Conservation (phyloP, 2,329 filamentous ascomycete species). For the Thielaviopsis cerberus region DNA sequence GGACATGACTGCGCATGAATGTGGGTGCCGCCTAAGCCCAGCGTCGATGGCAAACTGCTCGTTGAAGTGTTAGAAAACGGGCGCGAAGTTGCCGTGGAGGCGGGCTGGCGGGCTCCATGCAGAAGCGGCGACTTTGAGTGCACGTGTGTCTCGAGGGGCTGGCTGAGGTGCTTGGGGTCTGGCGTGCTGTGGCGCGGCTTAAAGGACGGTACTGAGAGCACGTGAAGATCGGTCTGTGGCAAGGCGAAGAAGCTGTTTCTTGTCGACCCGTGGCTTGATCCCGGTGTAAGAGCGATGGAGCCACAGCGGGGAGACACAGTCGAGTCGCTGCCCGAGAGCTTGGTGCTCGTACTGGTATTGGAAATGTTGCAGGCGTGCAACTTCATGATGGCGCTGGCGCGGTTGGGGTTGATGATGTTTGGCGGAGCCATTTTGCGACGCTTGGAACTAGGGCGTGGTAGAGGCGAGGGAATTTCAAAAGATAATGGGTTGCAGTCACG, state of each 20-base stretch:
- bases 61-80: background rate
- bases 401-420: background rate
- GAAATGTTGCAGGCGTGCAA: background rate
- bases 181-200: conserved; percentile 3
- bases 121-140: background rate
- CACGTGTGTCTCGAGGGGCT: conserved; percentile 2
- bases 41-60: background rate
- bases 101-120: background rate
- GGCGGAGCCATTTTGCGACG: background rate
- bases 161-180: conserved; percentile 5
- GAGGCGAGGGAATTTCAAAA: background rate
- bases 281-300: background rate
- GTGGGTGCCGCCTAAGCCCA: background rate
- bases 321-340: background rate
- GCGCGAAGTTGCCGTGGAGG: background rate
- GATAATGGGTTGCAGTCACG: background rate
- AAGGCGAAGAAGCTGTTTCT: background rate
- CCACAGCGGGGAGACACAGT: background rate
- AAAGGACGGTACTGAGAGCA: conserved; percentile 1
- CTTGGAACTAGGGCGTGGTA: background rate
- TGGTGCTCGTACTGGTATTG: background rate
- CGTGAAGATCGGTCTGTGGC: conserved; percentile 3
- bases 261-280: background rate
- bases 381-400: background rate
- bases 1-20: background rate